These are phyloP conservation scores for Leccinellum albellum DNA, from an alignment of 768 basidiomycete species.

Conservation along the genomic window DNA sequence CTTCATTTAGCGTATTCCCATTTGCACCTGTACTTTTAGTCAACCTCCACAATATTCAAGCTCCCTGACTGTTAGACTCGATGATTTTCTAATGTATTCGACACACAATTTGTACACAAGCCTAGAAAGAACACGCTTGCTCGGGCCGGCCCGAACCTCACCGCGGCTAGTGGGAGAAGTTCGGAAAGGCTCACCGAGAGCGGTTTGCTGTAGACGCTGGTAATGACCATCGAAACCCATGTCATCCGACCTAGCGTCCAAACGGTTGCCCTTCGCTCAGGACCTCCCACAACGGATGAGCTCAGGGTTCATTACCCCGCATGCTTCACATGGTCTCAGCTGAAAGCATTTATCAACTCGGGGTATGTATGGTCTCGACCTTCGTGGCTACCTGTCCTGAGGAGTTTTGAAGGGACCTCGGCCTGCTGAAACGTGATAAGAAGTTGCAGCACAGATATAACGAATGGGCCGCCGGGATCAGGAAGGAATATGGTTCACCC, in stretches of 20 bases:
- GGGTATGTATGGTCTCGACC: conserved; percentile 43
- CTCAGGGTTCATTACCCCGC: conserved; percentile 66
- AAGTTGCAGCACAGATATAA: conserved; percentile 66
- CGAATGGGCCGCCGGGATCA: conserved; percentile 53
- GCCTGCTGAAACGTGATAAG: conserved; percentile 71
- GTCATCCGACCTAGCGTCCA: not conserved
- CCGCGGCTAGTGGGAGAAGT: not conserved
- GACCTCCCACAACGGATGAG: conserved; percentile 68
- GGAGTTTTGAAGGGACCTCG: conserved; percentile 58
- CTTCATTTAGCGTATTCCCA: conserved; percentile 7
- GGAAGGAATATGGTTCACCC: conserved; percentile 57
- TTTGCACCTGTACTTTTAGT: conserved; percentile 14
- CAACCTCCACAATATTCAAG: not conserved
- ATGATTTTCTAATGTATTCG: not conserved
- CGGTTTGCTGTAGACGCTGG: not conserved
- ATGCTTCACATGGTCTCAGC: conserved; percentile 70
- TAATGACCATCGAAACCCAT: conserved; percentile 19
- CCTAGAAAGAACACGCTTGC: not conserved
- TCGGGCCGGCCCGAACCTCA: not conserved
- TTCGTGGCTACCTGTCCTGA: not conserved
- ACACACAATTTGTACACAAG: not conserved
- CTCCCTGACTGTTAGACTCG: not conserved
- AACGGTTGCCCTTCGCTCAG: conserved; percentile 44
- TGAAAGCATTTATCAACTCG: conserved; percentile 76
- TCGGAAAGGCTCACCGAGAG: not conserved